Base-by-base conservation (phyloP, 2,329 filamentous ascomycete genomes). In the Aulographum hederae region DNA sequence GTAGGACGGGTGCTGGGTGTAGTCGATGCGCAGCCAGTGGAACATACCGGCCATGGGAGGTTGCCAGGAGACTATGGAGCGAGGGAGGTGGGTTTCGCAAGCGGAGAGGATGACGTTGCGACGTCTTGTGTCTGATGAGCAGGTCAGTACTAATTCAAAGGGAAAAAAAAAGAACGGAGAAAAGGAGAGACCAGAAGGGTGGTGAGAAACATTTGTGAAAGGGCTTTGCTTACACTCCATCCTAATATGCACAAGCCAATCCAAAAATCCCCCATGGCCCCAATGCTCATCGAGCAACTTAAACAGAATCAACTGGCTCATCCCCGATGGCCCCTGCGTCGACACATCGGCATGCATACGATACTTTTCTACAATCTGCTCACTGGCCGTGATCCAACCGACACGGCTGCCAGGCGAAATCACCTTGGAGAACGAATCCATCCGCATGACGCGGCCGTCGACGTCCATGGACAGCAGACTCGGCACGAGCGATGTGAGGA, bases 371-470 rank as follows among this genome's bases (percentile, higher is more conserved):
- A 91, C 60, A 36, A 98, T 65, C 57, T 94, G 78, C 45, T 77
- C 76, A 2, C 79, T 79, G 1, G 74, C 86, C 0, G 86, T 92
- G 36, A 94, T 67, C 86, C 89, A 98, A 26, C 85, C 85, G 26
- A 78, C 57, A 28, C 85, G 71, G 11, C 77, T 73, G 6, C 85
- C 85, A 0, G 86, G 85, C 0, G 82, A 67, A 19, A 93, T 64
- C 2, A 93, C 80, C 57, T 94, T 94, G 45, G 80, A 91, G 57
- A 94, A 91, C 0, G 82, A 92, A 50, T 94, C 85, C 54, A 94
- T 67, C 21, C 85, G 78, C 58, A 93, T 64, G 21, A 94, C 85
- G 38, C 85, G 77, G 5, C 85, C 86, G 50, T 93, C 84, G 1
- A 69, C 63, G 48, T 94, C 85, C 44, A 94, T 64, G 53, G 71